Base-by-base conservation (phyloP, 208 protist genomes). In the Leishmania tarentolae region DNA sequence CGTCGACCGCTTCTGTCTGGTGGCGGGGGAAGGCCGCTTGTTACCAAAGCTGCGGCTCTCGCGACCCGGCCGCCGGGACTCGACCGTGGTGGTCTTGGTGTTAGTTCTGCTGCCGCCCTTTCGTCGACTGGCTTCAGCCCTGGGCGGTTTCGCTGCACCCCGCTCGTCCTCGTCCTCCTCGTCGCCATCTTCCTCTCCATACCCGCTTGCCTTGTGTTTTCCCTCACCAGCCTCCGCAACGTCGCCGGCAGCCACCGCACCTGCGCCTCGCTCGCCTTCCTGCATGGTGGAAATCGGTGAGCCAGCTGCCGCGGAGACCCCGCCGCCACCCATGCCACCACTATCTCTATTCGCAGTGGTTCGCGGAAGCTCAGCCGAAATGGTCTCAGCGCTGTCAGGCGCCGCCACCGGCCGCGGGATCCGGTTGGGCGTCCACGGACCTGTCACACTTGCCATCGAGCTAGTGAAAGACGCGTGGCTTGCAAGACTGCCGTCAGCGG, bases 361-460 rank as follows among this genome's bases (percentile, higher is more conserved):
- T 6, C 63, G 72, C 9, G 84, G 84, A 47, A 80, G 82, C 15
- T 75, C 84, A 2, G 69, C 53, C 31, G 80, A 71, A 76, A 68
- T 76, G 68, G 31, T 70, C 37, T 82, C 81, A 17, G 56, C 65
- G 57, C 72, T 77, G 24, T 68, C 76, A 24, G 47, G 8, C 71
- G 61, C 50, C 35, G n/a, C 24, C 21, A 75, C 21, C 47, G 40
- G 52, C 31, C 15, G 31, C 79, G n/a, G 24, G 31, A n/a, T 50
- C 44, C 44, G 53, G 65, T 86, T 86, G 11, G 82, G 82, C n/a
- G 82, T 86, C 82, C 82, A 86, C 47, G 82, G 82, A 19, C 68
- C 77, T 35, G 76, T 59, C 44, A 79, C 42, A 28, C 47, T 47
- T n/a, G 75, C 37, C 13, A 78, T 44, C 4, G 50, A 40, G 57